Base-by-base conservation (phyloP, 805 yeast genomes). In the Lipomyces starkeyi region DNA sequence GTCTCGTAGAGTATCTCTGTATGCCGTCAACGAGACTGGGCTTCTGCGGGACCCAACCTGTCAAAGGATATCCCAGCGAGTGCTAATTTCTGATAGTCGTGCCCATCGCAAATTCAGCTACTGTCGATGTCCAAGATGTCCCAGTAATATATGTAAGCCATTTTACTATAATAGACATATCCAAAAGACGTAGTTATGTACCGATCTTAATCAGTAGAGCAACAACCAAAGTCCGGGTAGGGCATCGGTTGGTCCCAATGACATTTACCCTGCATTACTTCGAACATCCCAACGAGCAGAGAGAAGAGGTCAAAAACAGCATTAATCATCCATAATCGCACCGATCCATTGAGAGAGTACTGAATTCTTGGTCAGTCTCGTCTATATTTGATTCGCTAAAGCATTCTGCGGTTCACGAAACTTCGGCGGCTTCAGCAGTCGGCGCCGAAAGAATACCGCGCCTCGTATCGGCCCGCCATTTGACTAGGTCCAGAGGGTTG, bases 1-100 rank as follows among this genome's bases (percentile, higher is more conserved):
- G 65, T 34, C 65, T 65, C 68, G 55, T 65, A 65, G 63, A 65
- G 63, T 65, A 62, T 11, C 65, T 61, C 60, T 62, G 43, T 60
- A 65, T 65, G 54, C 68, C 63, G 43, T 65, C 68, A n/a, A 65
- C 62, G 2, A 65, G 59, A n/a, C 65, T 47, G 11, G 65, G 65
- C 52, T 62, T 62, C 27, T 65, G 59, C 25, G 65, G 65, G 3
- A 55, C 43, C 68, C 68, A 65, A 5, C 65, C 65, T 6, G 63
- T 65, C 27, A 65, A 62, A 1, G 62, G 6, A 53, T 62, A 65
- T 4, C 59, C 68, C 20, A 65, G 22, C 14, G 65, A 62, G n/a
- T 58, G 58, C 2, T 58, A 34, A 20, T 62, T 58, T 43, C 59
- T 61, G 6, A 63, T 54, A 2, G 53, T 60, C 6, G 58, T 55